Evolutionary conservation across 768 basidiomycete genomes (phyloP), one percentile per base, ranked within the genome.

Genomic region (Boletus pseudo-olivaceus): DNA sequence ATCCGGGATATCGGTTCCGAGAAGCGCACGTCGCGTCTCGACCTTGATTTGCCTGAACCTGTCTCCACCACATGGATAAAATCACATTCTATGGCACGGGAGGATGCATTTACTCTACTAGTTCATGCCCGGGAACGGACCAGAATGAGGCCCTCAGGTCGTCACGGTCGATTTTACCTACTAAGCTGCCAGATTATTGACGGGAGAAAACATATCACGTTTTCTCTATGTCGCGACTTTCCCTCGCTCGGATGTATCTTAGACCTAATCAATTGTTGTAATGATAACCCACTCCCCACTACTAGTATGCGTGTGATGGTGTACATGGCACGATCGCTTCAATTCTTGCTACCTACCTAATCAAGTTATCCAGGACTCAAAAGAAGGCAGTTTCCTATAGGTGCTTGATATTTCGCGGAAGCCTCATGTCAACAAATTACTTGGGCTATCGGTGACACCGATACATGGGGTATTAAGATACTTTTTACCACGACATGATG

Each of bases 401-500:
- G 34, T 35, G 14, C 34, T 11, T 20, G 10, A 3, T 30, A n/a
- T 30, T 30, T 45, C 7, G 29, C 12, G 19, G n/a, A 17, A 34
- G 10, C 14, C 20, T 23, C 33, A 1, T 10, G 14, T 15, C 33
- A 34, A 34, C 5, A 7, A 32, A 34, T 47, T 35, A 11, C 12
- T 35, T 35, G 34, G 23, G 4, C 29, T 19, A 12, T 8, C 44
- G n/a, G 17, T 11, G 15, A 27, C 17, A 43, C 9, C 27, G 26
- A 23, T 20, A 17, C 47, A n/a, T n/a, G 23, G 30, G 15, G 39
- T 15, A 35, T 41, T 42, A 56, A 34, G 29, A 35, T 59, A 59
- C 54, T 52, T 60, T 59, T 61, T 48, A 26, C 43, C 20, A 38
- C 20, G 10, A 53, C 49, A 26, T 20, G 11, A 11, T 32, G 6